Evolutionary conservation across 768 basidiomycete genomes (phyloP).

Genomic region (Auricularia sp.): DNA sequence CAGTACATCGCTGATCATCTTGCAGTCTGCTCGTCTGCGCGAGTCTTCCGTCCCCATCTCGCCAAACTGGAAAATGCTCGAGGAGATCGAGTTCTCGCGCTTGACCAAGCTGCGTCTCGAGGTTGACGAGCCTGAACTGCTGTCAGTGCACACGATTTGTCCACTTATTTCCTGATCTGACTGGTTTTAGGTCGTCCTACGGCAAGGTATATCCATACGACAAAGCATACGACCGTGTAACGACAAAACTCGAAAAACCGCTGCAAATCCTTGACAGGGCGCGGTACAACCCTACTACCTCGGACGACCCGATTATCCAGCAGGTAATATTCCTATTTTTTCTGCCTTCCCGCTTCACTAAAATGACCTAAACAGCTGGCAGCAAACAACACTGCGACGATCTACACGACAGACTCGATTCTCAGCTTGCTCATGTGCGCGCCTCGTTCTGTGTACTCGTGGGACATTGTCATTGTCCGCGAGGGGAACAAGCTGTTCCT

Average conservation of each 20-base stretch:
- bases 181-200: constrained; percentile 34
- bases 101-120: constrained; percentile 86
- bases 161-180: neutral
- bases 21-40: constrained; percentile 74
- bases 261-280: constrained; percentile 89
- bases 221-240: constrained; percentile 89
- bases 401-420: constrained; percentile 93
- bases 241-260: constrained; percentile 83
- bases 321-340: constrained; percentile 39
- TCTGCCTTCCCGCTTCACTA: neutral
- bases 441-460: constrained; percentile 89
- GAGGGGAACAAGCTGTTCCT: constrained; percentile 91
- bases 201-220: constrained; percentile 90
- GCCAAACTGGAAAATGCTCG: constrained; percentile 86
- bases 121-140: constrained; percentile 81
- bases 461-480: constrained; percentile 94
- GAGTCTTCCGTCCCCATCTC: constrained; percentile 92
- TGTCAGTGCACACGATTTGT: constrained; percentile 41
- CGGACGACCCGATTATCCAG: constrained; percentile 94
- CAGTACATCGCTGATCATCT: constrained; percentile 87
- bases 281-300: constrained; percentile 95
- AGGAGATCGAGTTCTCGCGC: constrained; percentile 94
- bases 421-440: constrained; percentile 94
- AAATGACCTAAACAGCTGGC: constrained; percentile 45
- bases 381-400: constrained; percentile 65